Evolutionary conservation across 495 filamentous ascomycete genomes (phyloP).

Genomic region (Cryomyces antarcticus): DNA sequence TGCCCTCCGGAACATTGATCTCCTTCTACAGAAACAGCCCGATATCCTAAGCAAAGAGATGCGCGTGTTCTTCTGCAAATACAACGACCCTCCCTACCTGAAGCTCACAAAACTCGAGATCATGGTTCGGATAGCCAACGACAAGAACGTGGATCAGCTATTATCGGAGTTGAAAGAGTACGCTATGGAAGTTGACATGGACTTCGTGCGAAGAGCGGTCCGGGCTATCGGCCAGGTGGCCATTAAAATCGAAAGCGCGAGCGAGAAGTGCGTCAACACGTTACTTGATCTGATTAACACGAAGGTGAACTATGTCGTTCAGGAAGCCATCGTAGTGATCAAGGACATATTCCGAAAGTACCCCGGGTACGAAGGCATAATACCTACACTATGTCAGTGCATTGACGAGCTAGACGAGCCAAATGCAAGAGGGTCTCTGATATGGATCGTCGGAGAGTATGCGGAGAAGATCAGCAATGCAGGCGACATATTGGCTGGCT

Average conservation of each 20-base stretch:
- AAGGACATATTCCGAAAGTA: constrained; percentile 98
- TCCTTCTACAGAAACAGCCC: constrained; percentile 84
- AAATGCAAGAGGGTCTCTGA: constrained; percentile 72
- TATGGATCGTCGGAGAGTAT: constrained; percentile 98
- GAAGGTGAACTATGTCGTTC: constrained; percentile 97
- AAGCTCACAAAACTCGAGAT: constrained; percentile 97
- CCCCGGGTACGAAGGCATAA: constrained; percentile 93
- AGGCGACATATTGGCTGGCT: constrained; percentile 66
- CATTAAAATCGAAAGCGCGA: constrained; percentile 90
- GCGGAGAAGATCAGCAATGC: constrained; percentile 98
- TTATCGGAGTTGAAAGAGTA: constrained; percentile 91
- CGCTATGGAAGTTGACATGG: constrained; percentile 95
- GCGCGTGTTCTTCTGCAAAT: constrained; percentile 98
- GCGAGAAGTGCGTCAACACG: constrained; percentile 87
- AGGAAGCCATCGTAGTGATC: constrained; percentile 94
- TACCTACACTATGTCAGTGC: constrained; percentile 86
- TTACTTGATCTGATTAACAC: constrained; percentile 84
- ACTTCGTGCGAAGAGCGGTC: constrained; percentile 85
- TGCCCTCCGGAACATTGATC: constrained; percentile 84
- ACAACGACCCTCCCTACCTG: constrained; percentile 95
- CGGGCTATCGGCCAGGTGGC: constrained; percentile 92
- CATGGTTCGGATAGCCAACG: constrained; percentile 97
- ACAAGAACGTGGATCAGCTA: constrained; percentile 89
- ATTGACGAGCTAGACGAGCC: constrained; percentile 96
- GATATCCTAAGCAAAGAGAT: constrained; percentile 95